These are phyloP conservation scores for Lachnellula arida DNA, from an alignment of 2,329 filamentous ascomycete genomes.

Conservation along the genomic window DNA sequence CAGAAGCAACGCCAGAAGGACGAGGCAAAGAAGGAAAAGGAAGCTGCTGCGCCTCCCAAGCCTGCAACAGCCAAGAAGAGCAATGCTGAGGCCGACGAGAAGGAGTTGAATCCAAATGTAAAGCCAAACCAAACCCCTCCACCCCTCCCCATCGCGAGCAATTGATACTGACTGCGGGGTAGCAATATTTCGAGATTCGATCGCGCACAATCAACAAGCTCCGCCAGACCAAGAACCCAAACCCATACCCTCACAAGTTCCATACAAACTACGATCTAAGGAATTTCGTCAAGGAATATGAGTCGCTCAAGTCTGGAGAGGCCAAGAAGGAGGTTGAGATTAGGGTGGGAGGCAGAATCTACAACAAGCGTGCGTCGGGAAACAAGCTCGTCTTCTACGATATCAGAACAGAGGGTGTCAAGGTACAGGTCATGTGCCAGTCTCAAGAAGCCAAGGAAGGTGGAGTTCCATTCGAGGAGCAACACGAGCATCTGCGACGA, in stretches of 20 bases:
- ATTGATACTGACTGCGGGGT: slow-evolving; percentile 17
- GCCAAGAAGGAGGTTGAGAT: slow-evolving; percentile 69
- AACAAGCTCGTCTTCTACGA: slow-evolving; percentile 92
- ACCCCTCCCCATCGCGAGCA: background rate
- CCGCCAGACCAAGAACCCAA: slow-evolving; percentile 66
- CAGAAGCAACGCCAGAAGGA: slow-evolving; percentile 87
- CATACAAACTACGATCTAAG: slow-evolving; percentile 76
- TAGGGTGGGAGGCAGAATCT: slow-evolving; percentile 79
- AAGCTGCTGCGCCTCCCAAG: slow-evolving; percentile 59
- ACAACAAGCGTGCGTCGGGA: slow-evolving; percentile 77
- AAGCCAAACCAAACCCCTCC: slow-evolving; percentile 28
- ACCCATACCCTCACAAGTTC: slow-evolving; percentile 94
- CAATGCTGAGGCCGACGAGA: slow-evolving; percentile 51
- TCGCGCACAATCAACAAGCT: slow-evolving; percentile 76
- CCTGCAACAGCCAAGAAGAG: slow-evolving; percentile 55
- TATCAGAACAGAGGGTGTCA: slow-evolving; percentile 67
- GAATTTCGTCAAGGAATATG: slow-evolving; percentile 74
- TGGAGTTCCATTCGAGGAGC: slow-evolving; percentile 68
- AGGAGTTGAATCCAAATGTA: slow-evolving; percentile 73
- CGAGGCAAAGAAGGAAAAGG: slow-evolving; percentile 84
- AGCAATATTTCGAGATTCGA: slow-evolving; percentile 97
- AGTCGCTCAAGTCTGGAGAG: slow-evolving; percentile 83
- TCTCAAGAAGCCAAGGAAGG: slow-evolving; percentile 68
- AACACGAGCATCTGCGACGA: slow-evolving; percentile 83
- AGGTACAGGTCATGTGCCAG: slow-evolving; percentile 91